Conservation (phyloP, 2,329 filamentous ascomycete species). For the Colletotrichum acutatum region DNA sequence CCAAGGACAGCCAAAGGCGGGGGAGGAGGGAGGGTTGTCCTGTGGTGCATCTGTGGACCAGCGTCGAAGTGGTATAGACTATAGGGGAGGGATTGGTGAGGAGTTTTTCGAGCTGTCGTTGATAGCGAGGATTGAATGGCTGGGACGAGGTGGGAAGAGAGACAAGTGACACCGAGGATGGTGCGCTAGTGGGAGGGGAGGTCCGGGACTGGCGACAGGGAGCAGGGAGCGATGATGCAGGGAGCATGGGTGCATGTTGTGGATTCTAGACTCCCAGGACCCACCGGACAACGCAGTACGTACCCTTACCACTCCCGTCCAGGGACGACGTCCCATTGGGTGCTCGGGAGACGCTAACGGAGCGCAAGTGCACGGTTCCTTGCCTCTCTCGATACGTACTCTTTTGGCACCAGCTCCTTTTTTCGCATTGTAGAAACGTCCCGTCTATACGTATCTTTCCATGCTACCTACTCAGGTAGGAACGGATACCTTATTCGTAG, state of each 20-base stretch:
- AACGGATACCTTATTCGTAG: not conserved
- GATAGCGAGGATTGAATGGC: slow-evolving; percentile 30
- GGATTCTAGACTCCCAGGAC: not conserved
- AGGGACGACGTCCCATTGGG: slow-evolving; percentile 7
- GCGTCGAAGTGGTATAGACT: slow-evolving; percentile 16
- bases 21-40: slow-evolving; percentile 16
- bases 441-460: not conserved
- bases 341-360: slow-evolving; percentile 12
- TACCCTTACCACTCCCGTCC: slow-evolving; percentile 20
- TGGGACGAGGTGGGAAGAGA: slow-evolving; percentile 29
- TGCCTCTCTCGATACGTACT: slow-evolving; percentile 4
- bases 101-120: slow-evolving; percentile 33
- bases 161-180: slow-evolving; percentile 32
- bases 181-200: slow-evolving; percentile 22
- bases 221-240: slow-evolving; percentile 10
- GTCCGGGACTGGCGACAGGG: slow-evolving; percentile 29
- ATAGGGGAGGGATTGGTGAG: slow-evolving; percentile 31
- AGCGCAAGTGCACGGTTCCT: slow-evolving; percentile 6
- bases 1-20: slow-evolving; percentile 33
- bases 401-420: not conserved
- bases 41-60: slow-evolving; percentile 15
- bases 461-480: not conserved
- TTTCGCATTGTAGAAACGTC: not conserved
- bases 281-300: slow-evolving; percentile 16
- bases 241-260: slow-evolving; percentile 17